phyloP scores from a whole-genome alignment of 768 basidiomycete species.

The Panaeolus papilionaceus region DNA sequence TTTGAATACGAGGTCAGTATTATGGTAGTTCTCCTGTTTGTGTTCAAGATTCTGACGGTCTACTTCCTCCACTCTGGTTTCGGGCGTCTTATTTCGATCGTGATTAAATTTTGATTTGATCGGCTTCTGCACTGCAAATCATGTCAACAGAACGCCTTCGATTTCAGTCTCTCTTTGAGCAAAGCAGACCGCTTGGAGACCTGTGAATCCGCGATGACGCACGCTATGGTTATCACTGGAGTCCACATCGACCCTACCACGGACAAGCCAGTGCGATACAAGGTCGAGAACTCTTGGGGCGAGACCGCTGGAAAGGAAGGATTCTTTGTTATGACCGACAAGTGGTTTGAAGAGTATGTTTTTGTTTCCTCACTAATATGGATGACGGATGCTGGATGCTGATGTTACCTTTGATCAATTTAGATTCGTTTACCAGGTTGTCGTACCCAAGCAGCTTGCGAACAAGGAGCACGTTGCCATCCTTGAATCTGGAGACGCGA shows the following conservation, averaged over 20 bases:
- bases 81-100: conserved; percentile 1
- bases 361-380: conserved; percentile 16
- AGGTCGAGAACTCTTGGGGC: conserved; percentile 98
- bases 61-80: not conserved
- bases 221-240: conserved; percentile 94
- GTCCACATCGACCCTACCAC: conserved; percentile 77
- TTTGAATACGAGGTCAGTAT: conserved; percentile 78
- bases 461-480: conserved; percentile 84
- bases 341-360: conserved; percentile 90
- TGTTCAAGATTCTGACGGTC: not conserved
- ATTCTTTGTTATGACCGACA: conserved; percentile 90
- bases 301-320: conserved; percentile 79
- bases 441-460: conserved; percentile 81
- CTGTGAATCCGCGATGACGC: conserved; percentile 91
- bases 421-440: conserved; percentile 93
- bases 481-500: conserved; percentile 67
- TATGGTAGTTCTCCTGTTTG: not conserved
- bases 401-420: conserved; percentile 6
- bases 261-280: conserved; percentile 87
- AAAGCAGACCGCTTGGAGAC: conserved; percentile 88
- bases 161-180: conserved; percentile 77
- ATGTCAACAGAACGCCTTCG: conserved; percentile 71
- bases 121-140: not conserved
- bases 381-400: not conserved
- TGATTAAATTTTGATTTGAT: conserved; percentile 3